Conservation (phyloP, 495 filamentous ascomycete genomes). For the Tuber indicum region DNA sequence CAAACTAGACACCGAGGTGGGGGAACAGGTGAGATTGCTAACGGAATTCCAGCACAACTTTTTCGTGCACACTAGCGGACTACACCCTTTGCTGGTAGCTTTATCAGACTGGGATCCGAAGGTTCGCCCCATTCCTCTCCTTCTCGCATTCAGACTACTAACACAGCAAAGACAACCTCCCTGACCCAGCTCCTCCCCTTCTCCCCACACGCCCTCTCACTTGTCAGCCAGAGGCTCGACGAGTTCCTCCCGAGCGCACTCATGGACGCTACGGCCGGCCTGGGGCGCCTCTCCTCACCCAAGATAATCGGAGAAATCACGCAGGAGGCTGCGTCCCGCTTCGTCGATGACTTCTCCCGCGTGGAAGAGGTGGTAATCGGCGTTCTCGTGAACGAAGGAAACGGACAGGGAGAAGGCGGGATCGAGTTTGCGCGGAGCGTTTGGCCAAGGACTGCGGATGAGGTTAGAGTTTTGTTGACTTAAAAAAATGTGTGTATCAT, state of each 20-base stretch:
- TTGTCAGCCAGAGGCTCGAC: slow-evolving; percentile 71
- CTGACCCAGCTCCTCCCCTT: slow-evolving; percentile 55
- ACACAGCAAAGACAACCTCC: slow-evolving; percentile 21
- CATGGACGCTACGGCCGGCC: slow-evolving; percentile 79
- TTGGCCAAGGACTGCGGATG: slow-evolving; percentile 39
- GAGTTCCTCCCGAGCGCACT: slow-evolving; percentile 86
- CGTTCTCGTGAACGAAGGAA: slow-evolving; percentile 50
- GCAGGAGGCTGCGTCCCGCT: slow-evolving; percentile 74
- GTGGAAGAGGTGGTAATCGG: slow-evolving; percentile 64
- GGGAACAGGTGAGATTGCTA: slow-evolving; percentile 47
- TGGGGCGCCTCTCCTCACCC: slow-evolving; percentile 65
- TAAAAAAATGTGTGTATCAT: not conserved
- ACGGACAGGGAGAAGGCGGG: slow-evolving; percentile 43
- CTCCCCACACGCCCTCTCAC: slow-evolving; percentile 56
- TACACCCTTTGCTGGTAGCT: slow-evolving; percentile 61
- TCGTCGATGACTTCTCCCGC: slow-evolving; percentile 86
- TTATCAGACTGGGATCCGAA: slow-evolving; percentile 47
- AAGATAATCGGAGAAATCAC: slow-evolving; percentile 66
- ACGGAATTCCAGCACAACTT: slow-evolving; percentile 57
- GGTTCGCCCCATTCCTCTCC: slow-evolving; percentile 1
- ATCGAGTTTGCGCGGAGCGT: slow-evolving; percentile 37
- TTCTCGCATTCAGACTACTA: not conserved
- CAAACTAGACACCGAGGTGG: slow-evolving; percentile 48
- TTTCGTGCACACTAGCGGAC: slow-evolving; percentile 66
- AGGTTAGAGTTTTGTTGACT: slow-evolving; percentile 34